Base-by-base conservation (phyloP, 2,329 filamentous ascomycete species). In the Tolypocladium tundrense region DNA sequence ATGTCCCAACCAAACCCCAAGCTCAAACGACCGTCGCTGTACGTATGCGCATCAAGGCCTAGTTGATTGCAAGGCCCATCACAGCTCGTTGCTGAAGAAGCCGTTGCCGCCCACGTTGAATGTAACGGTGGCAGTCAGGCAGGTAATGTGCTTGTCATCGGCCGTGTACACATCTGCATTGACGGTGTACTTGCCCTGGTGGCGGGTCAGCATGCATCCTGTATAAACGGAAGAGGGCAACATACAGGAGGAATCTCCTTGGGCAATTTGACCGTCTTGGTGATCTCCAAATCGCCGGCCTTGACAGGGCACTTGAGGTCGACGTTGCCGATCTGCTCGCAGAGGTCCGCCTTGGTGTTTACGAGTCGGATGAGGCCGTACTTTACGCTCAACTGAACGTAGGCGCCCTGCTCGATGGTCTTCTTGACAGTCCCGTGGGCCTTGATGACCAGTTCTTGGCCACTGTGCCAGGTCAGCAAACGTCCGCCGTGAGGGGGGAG, bases 311-410 rank as follows among this genome's bases (percentile, higher is more conserved):
- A 99, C 66, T 90, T 77, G 58, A 97, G 78, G 66, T 97, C 91
- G 51, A 97, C 90, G 65, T 97, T 91, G 70, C 83, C 79, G 63
- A 96, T 84, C 72, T 96, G 88, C 60, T 97, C 89, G 78, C 94
- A 99, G 42, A 97, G 83, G 69, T 96, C 88, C 67, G 87, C 86
- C 64, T 81, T 83, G 63, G 88, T 88, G 72, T 83, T 90, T 73
- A 99, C 85, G 63, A 99, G 83, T 57, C 86, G 89, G 73, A 99
- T 97, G 64, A 96, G 80, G 60, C 93, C 93, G 73, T 96, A 97
- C 77, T 96, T 97, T 75, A 99, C 93, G 64, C 86, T 82, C 45
- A 99, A 73, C 53, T 87, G 79, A 61, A 97, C 88, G 66, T 89
- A 90, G 60, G 93, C 90, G 59, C 91, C 93, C 59, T 91, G 72